Evolutionary conservation across 805 yeast genomes (phyloP).

Genomic region (Zygotorulaspora florentina): DNA sequence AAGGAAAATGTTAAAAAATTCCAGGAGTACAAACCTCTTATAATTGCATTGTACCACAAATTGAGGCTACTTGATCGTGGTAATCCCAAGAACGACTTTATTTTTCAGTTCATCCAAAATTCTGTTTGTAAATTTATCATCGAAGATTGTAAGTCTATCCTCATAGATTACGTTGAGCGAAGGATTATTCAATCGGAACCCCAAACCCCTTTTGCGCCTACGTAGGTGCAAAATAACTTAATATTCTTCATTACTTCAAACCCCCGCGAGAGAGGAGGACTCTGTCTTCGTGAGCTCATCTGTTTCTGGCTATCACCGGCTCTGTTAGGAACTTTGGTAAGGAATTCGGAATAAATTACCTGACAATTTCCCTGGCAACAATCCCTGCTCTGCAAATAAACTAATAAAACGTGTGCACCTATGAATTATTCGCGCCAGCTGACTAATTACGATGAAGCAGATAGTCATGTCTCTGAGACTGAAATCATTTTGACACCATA

Average conservation of each 20-base stretch:
- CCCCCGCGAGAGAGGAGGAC: no score
- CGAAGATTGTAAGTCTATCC: conserved; percentile 15
- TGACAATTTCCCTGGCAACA: no score
- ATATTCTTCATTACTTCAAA: neutral
- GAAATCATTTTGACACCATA: no score
- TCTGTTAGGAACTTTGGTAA: no score
- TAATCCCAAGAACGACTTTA: conserved; percentile 12
- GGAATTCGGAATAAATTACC: no score
- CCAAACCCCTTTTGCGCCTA: neutral
- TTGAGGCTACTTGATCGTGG: conserved; percentile 11
- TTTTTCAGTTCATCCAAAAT: conserved; percentile 15
- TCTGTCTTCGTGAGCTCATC: no score
- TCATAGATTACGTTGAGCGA: conserved; percentile 8
- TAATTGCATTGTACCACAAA: conserved; percentile 8
- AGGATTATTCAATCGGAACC: neutral
- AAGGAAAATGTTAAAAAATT: conserved; percentile 7
- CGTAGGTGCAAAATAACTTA: neutral
- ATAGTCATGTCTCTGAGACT: no score
- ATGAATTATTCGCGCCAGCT: no score
- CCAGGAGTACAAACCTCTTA: conserved; percentile 13
- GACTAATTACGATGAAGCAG: no score
- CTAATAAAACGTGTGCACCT: no score
- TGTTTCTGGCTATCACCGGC: no score
- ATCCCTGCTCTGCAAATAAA: no score
- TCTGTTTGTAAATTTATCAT: conserved; percentile 16